These are phyloP conservation scores for Saccharomycopsis crataegensis DNA, from an alignment of 1,139 yeast species.

Conservation along the genomic window DNA sequence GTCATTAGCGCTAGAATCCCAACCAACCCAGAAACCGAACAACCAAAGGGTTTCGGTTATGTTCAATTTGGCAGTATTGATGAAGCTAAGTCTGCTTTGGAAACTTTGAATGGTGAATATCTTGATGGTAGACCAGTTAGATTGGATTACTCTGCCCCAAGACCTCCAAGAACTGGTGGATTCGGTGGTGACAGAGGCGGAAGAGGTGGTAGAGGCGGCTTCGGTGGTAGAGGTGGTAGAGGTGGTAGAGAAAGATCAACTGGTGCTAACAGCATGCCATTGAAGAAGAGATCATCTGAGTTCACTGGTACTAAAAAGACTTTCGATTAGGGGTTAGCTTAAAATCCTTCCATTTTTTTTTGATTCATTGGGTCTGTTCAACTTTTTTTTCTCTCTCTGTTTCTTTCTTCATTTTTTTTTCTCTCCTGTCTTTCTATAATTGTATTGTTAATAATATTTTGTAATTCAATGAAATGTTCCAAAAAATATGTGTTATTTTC, in stretches of 20 bases:
- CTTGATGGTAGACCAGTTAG: slow-evolving; percentile 92
- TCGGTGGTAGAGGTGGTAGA: slow-evolving; percentile 28
- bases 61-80: slow-evolving; percentile 83
- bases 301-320: slow-evolving; percentile 75
- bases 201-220: slow-evolving; percentile 30
- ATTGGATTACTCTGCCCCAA: slow-evolving; percentile 91
- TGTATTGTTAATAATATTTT: no score
- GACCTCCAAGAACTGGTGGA: slow-evolving; percentile 33
- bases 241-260: slow-evolving; percentile 37
- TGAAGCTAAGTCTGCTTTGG: slow-evolving; percentile 86
- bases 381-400: no score
- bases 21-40: slow-evolving; percentile 97
- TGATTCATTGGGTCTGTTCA: no score
- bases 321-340: slow-evolving; percentile 40
- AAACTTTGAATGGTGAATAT: slow-evolving; percentile 81
- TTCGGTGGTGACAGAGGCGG: slow-evolving; percentile 26
- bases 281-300: slow-evolving; percentile 40
- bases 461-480: no score
- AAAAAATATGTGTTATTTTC: no score
- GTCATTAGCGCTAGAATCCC: slow-evolving; percentile 90
- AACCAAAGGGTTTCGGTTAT: slow-evolving; percentile 98
- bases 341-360: no score
- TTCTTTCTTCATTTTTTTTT: no score
- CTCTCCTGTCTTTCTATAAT: no score
- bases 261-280: slow-evolving; percentile 49